phyloP scores from a whole-genome alignment of 2,329 filamentous ascomycete species.

The Beauveria asiatica region DNA sequence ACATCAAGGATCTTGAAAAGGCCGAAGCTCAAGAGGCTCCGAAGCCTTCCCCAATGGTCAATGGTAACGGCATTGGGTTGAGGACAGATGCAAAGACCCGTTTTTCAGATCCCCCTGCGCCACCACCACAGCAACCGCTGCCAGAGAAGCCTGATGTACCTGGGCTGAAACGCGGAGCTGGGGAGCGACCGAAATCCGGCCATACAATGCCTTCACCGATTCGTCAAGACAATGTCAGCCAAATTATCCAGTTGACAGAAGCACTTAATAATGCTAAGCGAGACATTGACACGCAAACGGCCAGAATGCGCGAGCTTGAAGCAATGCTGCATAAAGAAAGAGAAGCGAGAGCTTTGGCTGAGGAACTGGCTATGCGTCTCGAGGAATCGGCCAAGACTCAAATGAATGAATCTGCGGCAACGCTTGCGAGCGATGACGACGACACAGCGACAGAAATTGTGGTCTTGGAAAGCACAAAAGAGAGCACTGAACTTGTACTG shows the following conservation, averaged over 20 bases:
- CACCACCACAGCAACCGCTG: conserved; percentile 84
- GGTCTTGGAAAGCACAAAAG: conserved; percentile 1
- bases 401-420: conserved; percentile 20
- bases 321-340: conserved; percentile 65
- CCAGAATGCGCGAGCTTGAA: conserved; percentile 74
- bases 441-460: conserved; percentile 15
- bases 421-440: conserved; percentile 13
- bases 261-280: conserved; percentile 75
- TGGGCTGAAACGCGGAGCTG: conserved; percentile 65
- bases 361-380: conserved; percentile 68
- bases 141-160: conserved; percentile 84
- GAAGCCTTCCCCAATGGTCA: conserved; percentile 39
- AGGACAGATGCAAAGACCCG: conserved; percentile 71
- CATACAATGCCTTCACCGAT: conserved; percentile 48
- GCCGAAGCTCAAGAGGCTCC: conserved; percentile 37
- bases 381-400: conserved; percentile 41
- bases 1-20: conserved; percentile 49
- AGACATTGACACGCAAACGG: conserved; percentile 76
- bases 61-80: conserved; percentile 44
- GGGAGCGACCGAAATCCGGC: conserved; percentile 60
- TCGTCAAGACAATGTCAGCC: conserved; percentile 53
- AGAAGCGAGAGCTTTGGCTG: conserved; percentile 71
- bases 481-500: conserved; percentile 18
- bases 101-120: conserved; percentile 88
- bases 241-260: conserved; percentile 78